Conservation (phyloP, 2,329 filamentous ascomycete species). For the Diplodia seriata region DNA sequence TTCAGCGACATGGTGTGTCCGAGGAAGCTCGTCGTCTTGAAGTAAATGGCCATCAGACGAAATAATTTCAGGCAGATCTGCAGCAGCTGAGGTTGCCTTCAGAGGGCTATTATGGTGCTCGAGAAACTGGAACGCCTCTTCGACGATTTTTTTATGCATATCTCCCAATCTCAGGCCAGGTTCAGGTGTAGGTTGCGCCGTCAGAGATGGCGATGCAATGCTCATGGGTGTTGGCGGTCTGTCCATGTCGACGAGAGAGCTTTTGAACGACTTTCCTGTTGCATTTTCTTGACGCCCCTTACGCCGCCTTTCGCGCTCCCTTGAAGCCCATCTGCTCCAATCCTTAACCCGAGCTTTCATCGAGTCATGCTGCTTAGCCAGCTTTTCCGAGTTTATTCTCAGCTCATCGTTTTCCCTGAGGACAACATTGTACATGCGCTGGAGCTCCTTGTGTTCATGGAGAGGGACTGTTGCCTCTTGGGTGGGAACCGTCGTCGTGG, state of each 20-base stretch:
- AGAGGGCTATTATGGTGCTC: neutral
- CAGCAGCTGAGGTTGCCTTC: slow-evolving; percentile 16
- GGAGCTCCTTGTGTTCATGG: slow-evolving; percentile 41
- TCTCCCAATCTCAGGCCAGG: neutral
- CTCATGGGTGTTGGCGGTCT: neutral
- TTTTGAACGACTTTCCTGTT: neutral
- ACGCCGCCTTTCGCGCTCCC: neutral
- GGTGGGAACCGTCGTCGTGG: slow-evolving; percentile 5
- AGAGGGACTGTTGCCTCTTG: slow-evolving; percentile 33
- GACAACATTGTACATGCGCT: neutral
- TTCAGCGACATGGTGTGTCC: neutral
- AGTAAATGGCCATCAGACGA: too few species aligned
- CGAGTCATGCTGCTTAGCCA: slow-evolving; percentile 38
- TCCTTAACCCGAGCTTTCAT: slow-evolving; percentile 50
- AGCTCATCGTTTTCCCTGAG: slow-evolving; percentile 36
- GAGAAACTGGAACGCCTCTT: neutral
- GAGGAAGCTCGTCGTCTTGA: neutral
- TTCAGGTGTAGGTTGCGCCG: neutral
- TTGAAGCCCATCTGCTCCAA: slow-evolving; percentile 42
- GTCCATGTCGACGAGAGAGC: neutral
- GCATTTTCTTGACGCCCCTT: neutral
- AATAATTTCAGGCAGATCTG: neutral
- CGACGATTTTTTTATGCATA: neutral
- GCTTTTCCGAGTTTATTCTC: slow-evolving; percentile 44
- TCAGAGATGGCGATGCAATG: neutral